Conservation (phyloP, 1,284 basidiomycete genomes). For the Abortiporus biennis region DNA sequence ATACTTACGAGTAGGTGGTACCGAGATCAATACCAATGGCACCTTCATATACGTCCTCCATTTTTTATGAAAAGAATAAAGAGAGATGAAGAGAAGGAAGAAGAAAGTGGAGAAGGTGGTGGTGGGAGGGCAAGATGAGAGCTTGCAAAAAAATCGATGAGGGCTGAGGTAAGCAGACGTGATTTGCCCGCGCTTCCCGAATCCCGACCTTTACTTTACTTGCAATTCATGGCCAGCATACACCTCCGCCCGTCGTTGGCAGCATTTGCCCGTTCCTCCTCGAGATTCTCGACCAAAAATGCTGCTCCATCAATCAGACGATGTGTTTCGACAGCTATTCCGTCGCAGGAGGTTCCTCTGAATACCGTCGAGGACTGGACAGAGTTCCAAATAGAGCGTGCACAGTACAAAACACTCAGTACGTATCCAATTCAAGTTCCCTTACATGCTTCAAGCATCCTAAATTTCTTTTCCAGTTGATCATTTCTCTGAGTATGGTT, state of each 20-base stretch:
- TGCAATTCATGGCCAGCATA: slow-evolving; percentile 25
- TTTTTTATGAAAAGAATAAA: slow-evolving; percentile 47
- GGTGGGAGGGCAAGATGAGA: slow-evolving; percentile 15
- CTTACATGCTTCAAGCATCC: not conserved
- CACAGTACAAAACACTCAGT: slow-evolving; percentile 49
- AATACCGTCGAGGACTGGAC: slow-evolving; percentile 58
- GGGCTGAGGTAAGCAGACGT: slow-evolving; percentile 24
- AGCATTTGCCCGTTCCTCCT: slow-evolving; percentile 29
- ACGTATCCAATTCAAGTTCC: slow-evolving; percentile 23
- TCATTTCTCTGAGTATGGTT: slow-evolving; percentile 67
- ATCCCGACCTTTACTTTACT: too few relatives aligned
- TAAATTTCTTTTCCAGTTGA: slow-evolving; percentile 40
- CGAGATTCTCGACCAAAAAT: slow-evolving; percentile 29
- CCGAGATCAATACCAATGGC: slow-evolving; percentile 94
- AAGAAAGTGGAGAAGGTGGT: slow-evolving; percentile 17
- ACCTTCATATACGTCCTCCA: slow-evolving; percentile 94
- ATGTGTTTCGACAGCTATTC: too few relatives aligned
- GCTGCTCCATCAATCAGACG: too few relatives aligned
- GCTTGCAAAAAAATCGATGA: slow-evolving; percentile 33
- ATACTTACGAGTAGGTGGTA: slow-evolving; percentile 82
- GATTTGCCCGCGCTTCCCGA: slow-evolving; percentile 21
- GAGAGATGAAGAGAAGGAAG: slow-evolving; percentile 17
- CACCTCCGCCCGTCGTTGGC: slow-evolving; percentile 38
- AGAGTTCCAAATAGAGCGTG: slow-evolving; percentile 51
- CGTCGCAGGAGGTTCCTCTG: slow-evolving; percentile 24